Evolutionary conservation across 345 rosid species (phyloP).

Genomic region (Heritiera fomes): DNA sequence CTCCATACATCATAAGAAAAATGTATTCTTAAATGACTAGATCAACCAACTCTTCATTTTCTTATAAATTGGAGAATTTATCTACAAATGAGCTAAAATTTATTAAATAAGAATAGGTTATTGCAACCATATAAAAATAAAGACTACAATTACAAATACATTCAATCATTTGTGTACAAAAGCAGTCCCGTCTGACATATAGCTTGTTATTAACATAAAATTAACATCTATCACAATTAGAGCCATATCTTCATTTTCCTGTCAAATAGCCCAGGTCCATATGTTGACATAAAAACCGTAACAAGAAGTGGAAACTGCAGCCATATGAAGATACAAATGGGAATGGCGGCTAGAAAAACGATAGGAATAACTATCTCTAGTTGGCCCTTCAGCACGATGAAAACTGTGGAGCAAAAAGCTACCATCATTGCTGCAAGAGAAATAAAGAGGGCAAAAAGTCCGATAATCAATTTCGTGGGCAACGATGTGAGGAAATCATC

Average conservation of each 20-base stretch:
- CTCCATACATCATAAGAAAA: no score
- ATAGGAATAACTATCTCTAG: constrained; percentile 31
- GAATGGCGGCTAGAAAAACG: constrained; percentile 29
- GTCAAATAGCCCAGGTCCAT: constrained; percentile 36
- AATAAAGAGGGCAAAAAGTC: constrained; percentile 19
- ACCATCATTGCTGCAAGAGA: constrained; percentile 30
- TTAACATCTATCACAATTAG: no score
- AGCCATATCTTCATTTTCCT: constrained; percentile 24
- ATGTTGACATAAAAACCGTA: constrained; percentile 29
- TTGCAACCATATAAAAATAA: no score
- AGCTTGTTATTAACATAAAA: no score
- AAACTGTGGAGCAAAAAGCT: constrained; percentile 19
- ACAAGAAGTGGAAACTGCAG: constrained; percentile 39
- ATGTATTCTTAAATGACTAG: no score
- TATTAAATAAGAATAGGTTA: no score
- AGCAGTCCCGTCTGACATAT: no score
- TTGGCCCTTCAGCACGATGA: background rate
- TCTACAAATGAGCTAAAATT: no score
- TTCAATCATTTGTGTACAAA: no score
- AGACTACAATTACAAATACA: no score
- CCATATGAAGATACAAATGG: constrained; percentile 33
- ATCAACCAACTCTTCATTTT: no score
- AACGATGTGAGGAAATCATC: constrained; percentile 32
- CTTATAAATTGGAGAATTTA: no score
- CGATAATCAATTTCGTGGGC: constrained; percentile 24